These are phyloP conservation scores for Inonotus hispidus DNA, from an alignment of 1,284 basidiomycete species.

Conservation along the genomic window DNA sequence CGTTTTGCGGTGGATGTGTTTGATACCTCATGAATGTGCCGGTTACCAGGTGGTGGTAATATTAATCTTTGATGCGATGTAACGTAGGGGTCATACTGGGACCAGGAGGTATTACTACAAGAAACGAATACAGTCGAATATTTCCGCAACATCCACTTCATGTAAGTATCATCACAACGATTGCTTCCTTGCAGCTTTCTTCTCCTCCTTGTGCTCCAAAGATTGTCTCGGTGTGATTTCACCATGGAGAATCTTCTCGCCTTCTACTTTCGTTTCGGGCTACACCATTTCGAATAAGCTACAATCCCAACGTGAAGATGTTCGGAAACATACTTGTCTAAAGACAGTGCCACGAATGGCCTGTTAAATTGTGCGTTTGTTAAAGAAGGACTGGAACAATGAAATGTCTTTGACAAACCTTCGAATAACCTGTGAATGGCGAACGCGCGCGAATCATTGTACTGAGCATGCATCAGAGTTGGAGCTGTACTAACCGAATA, in stretches of 20 bases:
- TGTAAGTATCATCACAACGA: background rate
- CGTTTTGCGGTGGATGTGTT: no score
- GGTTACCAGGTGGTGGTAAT: no score
- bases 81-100: no score
- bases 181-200: background rate
- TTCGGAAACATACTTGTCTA: background rate
- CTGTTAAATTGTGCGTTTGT: background rate
- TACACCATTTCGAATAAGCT: slow-evolving; percentile 17
- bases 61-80: no score
- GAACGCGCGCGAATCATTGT: background rate
- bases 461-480: background rate
- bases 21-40: no score
- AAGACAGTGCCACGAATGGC: slow-evolving; percentile 15
- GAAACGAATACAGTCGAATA: background rate
- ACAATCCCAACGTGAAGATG: background rate
- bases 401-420: background rate
- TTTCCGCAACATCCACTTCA: background rate
- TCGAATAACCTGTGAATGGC: slow-evolving; percentile 15
- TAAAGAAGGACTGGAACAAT: background rate
- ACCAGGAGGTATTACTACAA: background rate
- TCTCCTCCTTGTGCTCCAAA: slow-evolving; percentile 19
- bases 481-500: slow-evolving; percentile 12
- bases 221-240: slow-evolving; percentile 29
- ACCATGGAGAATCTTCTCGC: slow-evolving; percentile 39
- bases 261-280: slow-evolving; percentile 41